These are phyloP conservation scores for Colletotrichum kahawae DNA, from an alignment of 2,329 filamentous ascomycete genomes.

Conservation along the genomic window DNA sequence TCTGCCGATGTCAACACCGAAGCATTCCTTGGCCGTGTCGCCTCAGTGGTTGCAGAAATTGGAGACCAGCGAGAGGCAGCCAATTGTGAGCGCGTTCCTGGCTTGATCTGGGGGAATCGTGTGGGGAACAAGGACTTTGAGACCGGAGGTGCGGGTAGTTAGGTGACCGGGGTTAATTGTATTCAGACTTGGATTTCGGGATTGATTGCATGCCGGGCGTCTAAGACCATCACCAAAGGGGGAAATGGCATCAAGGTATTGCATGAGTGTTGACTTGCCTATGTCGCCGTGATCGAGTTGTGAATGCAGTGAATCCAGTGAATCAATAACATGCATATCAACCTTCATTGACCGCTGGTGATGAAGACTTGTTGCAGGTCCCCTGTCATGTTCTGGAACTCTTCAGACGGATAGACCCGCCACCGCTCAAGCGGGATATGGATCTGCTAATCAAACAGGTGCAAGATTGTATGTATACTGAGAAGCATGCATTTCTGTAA, in stretches of 20 bases:
- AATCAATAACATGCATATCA: too few species aligned
- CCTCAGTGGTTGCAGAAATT: neutral
- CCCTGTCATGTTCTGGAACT: neutral
- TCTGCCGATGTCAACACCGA: neutral
- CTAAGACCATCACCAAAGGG: too few species aligned
- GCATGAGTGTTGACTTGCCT: too few species aligned
- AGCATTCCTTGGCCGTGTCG: neutral
- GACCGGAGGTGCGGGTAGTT: neutral
- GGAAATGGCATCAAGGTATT: too few species aligned
- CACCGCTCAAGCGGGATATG: neutral
- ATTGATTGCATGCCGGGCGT: neutral
- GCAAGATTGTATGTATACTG: too few species aligned
- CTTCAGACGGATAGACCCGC: neutral
- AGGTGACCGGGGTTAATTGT: neutral
- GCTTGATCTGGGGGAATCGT: neutral
- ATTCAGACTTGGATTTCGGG: neutral
- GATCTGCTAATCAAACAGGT: too few species aligned
- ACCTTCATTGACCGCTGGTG: too few species aligned
- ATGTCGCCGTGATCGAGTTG: too few species aligned
- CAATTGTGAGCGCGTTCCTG: neutral
- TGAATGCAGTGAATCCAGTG: too few species aligned
- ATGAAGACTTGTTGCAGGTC: too few species aligned
- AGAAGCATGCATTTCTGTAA: accelerated
- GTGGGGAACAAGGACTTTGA: neutral
- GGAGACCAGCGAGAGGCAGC: neutral